Percentiles rank a stretch among this genome's conserved stretches.
Evolutionary conservation across 208 protist species (phyloP).

Genomic region (Trypanosoma platydactyli): DNA sequence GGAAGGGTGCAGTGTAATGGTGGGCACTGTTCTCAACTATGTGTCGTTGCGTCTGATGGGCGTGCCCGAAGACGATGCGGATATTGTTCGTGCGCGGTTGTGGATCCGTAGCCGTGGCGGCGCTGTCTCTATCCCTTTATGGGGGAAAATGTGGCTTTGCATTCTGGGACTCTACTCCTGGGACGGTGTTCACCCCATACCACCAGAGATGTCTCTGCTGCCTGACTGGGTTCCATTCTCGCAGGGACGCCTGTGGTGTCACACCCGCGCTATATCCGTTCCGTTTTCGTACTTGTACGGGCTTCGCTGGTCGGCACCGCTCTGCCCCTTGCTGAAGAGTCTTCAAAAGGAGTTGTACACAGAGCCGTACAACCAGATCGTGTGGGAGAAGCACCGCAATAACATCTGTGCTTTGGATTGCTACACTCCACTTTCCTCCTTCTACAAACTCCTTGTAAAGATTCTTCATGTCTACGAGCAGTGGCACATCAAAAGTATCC

Average conservation of each 20-base stretch:
- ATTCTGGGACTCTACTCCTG: slow-evolving; percentile 92
- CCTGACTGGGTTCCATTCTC: slow-evolving; percentile 92
- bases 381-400: slow-evolving; percentile 78
- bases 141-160: slow-evolving; percentile 97
- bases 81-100: slow-evolving; percentile 47
- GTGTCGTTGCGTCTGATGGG: slow-evolving; percentile 94
- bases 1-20: slow-evolving; percentile 95
- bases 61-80: slow-evolving; percentile 64
- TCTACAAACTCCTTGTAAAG: slow-evolving; percentile 57
- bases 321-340: slow-evolving; percentile 57
- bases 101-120: slow-evolving; percentile 89
- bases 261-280: slow-evolving; percentile 96
- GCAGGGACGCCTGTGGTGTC: slow-evolving; percentile 92
- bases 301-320: slow-evolving; percentile 51
- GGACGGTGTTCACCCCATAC: slow-evolving; percentile 93
- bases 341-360: slow-evolving; percentile 92
- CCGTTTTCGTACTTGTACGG: slow-evolving; percentile 97
- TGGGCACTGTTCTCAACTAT: slow-evolving; percentile 96
- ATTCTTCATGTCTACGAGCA: slow-evolving; percentile 86
- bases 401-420: slow-evolving; percentile 81
- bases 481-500: slow-evolving; percentile 62
- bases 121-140: slow-evolving; percentile 90
- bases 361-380: slow-evolving; percentile 74
- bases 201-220: slow-evolving; percentile 94
- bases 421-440: slow-evolving; percentile 87